Conservation (phyloP, 2,329 filamentous ascomycete genomes). For the Pseudogymnoascus sp. region DNA sequence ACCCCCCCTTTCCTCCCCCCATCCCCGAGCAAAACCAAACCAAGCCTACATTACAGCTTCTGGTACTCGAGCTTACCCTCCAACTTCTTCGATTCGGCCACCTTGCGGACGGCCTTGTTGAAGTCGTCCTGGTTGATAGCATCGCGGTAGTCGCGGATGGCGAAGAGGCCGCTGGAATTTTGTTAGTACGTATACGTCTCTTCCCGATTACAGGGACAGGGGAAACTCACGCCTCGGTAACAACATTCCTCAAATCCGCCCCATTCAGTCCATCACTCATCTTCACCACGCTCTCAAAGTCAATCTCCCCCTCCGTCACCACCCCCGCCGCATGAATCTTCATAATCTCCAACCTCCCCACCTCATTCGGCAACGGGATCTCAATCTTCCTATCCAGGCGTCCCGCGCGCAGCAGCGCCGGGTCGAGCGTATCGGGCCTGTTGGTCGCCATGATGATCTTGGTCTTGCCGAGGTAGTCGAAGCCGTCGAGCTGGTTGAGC, state of each 20-base stretch:
- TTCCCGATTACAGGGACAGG: too few relatives aligned
- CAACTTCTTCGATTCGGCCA: conserved; percentile 94
- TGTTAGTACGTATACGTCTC: too few relatives aligned
- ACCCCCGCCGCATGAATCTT: conserved; percentile 93
- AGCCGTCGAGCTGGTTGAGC: conserved; percentile 95
- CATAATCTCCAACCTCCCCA: conserved; percentile 89
- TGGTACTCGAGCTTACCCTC: conserved; percentile 98
- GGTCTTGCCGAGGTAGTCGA: conserved; percentile 98
- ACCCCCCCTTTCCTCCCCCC: not conserved
- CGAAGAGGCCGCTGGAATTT: conserved; percentile 68
- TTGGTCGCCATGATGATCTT: conserved; percentile 99
- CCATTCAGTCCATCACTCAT: conserved; percentile 99
- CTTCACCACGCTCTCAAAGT: conserved; percentile 98
- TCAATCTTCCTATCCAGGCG: conserved; percentile 96
- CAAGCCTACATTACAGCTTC: conserved; percentile 57
- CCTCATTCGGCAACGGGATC: conserved; percentile 93
- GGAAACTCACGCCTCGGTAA: conserved; percentile 81
- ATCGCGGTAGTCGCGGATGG: conserved; percentile 97
- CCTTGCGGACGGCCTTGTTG: conserved; percentile 97
- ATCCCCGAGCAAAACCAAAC: not conserved
- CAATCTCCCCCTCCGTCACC: conserved; percentile 85
- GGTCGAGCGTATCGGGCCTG: conserved; percentile 90
- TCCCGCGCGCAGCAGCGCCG: conserved; percentile 82
- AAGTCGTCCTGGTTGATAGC: conserved; percentile 97
- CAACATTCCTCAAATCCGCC: conserved; percentile 92